phyloP scores from a whole-genome alignment of 371 early-diverging fungal species.

The Mortierella sp. region DNA sequence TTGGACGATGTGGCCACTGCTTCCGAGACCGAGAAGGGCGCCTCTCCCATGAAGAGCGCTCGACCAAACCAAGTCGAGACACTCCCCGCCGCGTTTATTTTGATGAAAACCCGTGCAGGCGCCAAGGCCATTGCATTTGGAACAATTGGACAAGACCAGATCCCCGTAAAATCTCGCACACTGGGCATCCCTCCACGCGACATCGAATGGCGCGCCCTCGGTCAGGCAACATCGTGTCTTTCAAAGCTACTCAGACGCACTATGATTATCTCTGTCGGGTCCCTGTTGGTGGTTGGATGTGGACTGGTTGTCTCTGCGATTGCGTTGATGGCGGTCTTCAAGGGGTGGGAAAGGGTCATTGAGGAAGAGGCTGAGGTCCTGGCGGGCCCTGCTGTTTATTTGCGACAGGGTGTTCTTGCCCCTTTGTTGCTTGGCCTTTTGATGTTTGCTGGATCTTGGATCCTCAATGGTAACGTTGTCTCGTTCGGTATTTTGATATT shows the following conservation, averaged over 20 bases:
- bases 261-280: not conserved
- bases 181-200: constrained; percentile 29
- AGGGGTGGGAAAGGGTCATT: constrained; percentile 26
- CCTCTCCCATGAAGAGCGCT: not conserved
- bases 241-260: not conserved
- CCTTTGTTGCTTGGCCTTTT: constrained; percentile 19
- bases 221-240: constrained; percentile 3
- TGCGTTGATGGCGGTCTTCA: constrained; percentile 26
- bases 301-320: constrained; percentile 24
- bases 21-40: not conserved
- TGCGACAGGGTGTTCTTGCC: constrained; percentile 25
- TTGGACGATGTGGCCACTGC: not conserved
- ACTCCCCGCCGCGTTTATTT: constrained; percentile 29
- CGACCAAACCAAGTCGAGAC: not conserved
- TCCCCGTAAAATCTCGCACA: not conserved
- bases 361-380: not conserved
- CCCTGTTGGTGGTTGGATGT: constrained; percentile 15
- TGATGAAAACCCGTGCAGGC: constrained; percentile 28
- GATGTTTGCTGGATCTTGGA: constrained; percentile 25
- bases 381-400: not conserved
- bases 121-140: constrained; percentile 24
- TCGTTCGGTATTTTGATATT: not conserved
- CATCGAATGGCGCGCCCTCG: constrained; percentile 33
- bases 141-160: constrained; percentile 12
- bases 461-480: constrained; percentile 31